Base-by-base conservation (phyloP, 257 asterid species). In the Vinca minor region DNA sequence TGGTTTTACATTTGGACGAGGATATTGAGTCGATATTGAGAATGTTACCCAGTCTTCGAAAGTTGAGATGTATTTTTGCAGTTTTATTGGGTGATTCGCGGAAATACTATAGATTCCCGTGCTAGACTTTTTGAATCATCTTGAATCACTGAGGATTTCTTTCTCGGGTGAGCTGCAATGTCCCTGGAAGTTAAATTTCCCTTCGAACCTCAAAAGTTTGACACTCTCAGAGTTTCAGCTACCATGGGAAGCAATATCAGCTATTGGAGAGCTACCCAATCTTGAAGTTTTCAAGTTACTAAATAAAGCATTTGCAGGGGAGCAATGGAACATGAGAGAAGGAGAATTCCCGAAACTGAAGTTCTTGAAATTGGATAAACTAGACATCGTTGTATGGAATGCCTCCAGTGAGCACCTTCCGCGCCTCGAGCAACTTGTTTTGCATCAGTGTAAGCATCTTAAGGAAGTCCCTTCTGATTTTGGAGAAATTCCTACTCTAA, bases 331-430 rank as follows among this genome's bases (percentile, higher is more conserved):
- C 7, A 59, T 59, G 64, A n/a, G 12, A 35, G 64, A 59, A 35
- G 64, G 32, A 46, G 46, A 46, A 13, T 63, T 46, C n/a, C 42
- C 7, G 1, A 63, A 18, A 4, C 58, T 63, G 4, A 59, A 41
- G 39, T 38, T 18, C 64, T 36, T 59, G 26, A 59, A 42, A 59
- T 14, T 64, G 20, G 48, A 48, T 1, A 10, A 2, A 7, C 49
- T 49, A 0, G 2, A 5, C 10, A 12, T 49, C 12, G 36, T 0
- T 56, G 32, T 32, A n/a, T 64, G 60, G 60, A 7, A 4, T 49
- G 69, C 69, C 15, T 34, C 49, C 0, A 9, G 7, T 14, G 69
- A 64, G 17, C 38, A 64, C 25, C 49, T 64, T 49, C 69, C 60
- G 34, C 3, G 17, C 28, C 69, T 49, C 23, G 31, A 64, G 13